Base-by-base conservation (phyloP, 2,329 filamentous ascomycete species). In the Nemania abortiva region DNA sequence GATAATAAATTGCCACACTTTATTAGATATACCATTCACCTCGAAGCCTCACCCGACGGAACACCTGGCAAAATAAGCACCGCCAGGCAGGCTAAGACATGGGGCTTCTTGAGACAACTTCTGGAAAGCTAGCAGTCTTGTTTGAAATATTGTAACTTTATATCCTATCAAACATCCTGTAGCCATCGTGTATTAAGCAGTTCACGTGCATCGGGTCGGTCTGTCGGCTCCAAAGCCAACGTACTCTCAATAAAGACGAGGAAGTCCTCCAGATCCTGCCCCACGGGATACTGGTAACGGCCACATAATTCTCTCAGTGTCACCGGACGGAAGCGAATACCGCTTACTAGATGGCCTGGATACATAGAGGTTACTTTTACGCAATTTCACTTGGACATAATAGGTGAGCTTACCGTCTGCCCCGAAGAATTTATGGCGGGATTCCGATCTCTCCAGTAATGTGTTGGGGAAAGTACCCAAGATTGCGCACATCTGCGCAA, bases 401-500 rank as follows among this genome's bases (percentile, higher is more conserved):
- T 18, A 3, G 54, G 39, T 31, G 6, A 29, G 24, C 39, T 58
- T 47, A 58, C 37, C 55, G 15, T 58, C 39, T n/a, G 22, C 22
- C 1, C n/a, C 55, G 39, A 58, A 58, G 39, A 58, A 58, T 47
- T 1, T 29, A 24, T 31, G 4, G 13, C 55, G 37, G 39, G 37
- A 45, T 29, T 47, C 55, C 15, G 55, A 58, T 22, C 55, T 22
- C 6, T 45, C 22, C 15, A 58, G 55, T n/a, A 58, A 13, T 2
- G 55, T 47, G 11, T 47, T 45, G 20, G 54, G 37, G 18, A 57
- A 42, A 18, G 34, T 57, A 20, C 54, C 54, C 20, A 57, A n/a
- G 22, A 57, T 57, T 27, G 54, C 54, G 18, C 27, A n/a, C 54
- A 57, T 45, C 54, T 57, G 54, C 13, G 54, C 54, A 57, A 57